Evolutionary conservation across 2,329 filamentous ascomycete genomes (phyloP).

Genomic region (Alternaria dauci): DNA sequence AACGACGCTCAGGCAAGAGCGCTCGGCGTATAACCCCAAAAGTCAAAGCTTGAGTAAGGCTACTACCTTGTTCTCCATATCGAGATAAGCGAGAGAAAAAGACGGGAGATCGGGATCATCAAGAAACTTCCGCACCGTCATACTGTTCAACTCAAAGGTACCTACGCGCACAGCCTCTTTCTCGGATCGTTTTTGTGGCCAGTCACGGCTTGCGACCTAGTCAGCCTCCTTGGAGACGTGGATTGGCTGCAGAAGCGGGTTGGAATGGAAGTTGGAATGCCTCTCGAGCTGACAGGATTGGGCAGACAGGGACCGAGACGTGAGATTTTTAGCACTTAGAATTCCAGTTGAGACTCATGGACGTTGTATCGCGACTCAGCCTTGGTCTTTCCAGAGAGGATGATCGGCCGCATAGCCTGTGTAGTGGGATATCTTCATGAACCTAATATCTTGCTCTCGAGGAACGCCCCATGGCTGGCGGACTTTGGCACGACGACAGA

Average conservation of each 20-base stretch:
- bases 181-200: background rate
- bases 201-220: background rate
- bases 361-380: background rate
- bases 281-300: background rate
- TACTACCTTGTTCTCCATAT: background rate
- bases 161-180: fast-evolving
- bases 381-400: fast-evolving
- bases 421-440: background rate
- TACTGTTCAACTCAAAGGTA: fast-evolving
- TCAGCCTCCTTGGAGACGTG: background rate
- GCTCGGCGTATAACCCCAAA: fast-evolving
- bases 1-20: background rate
- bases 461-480: background rate
- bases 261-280: background rate
- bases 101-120: background rate
- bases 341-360: too few species aligned
- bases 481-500: background rate
- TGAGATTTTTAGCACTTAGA: too few species aligned
- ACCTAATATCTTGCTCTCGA: fast-evolving
- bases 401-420: background rate
- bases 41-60: background rate
- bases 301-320: background rate
- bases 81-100: background rate
- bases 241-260: background rate
- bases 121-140: background rate